Percentiles rank a stretch among this genome's conserved stretches.
Conservation (phyloP, 225 moss, liverwort and hornwort genomes). For the Asterella californica region DNA sequence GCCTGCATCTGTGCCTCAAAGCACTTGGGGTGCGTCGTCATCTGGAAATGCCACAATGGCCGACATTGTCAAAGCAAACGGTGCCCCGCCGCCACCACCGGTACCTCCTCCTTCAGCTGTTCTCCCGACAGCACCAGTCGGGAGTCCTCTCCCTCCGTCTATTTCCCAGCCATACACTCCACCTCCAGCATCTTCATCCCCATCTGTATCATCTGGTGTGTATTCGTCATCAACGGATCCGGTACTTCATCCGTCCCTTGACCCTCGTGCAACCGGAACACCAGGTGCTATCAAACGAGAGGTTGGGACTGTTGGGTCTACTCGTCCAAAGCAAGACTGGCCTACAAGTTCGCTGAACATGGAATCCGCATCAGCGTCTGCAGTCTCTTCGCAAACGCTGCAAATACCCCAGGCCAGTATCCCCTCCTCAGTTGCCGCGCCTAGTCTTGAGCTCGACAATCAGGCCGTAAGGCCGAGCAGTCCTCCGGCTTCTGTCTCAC, state of each 20-base stretch:
- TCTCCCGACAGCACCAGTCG: slow-evolving; percentile 28
- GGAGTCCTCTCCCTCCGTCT: slow-evolving; percentile 29
- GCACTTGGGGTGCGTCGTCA: slow-evolving; percentile 37
- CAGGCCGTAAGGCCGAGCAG: slow-evolving; percentile 36
- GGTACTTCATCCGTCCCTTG: slow-evolving; percentile 57
- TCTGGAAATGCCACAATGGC: slow-evolving; percentile 56
- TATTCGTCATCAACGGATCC: slow-evolving; percentile 57
- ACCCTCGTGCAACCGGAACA: slow-evolving; percentile 48
- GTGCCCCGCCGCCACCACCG: slow-evolving; percentile 29
- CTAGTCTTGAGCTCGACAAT: slow-evolving; percentile 44
- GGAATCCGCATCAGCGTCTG: slow-evolving; percentile 41
- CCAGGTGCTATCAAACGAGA: slow-evolving; percentile 62
- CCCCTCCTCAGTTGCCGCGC: slow-evolving; percentile 24
- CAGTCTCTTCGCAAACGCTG: slow-evolving; percentile 27
- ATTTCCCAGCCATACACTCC: slow-evolving; percentile 29
- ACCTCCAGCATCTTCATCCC: slow-evolving; percentile 16
- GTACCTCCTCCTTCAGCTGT: slow-evolving; percentile 20
- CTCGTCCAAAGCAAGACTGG: slow-evolving; percentile 65
- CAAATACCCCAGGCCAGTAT: slow-evolving; percentile 32
- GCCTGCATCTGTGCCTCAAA: slow-evolving; percentile 32
- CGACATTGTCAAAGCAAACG: slow-evolving; percentile 53
- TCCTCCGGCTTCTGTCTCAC: slow-evolving; percentile 35
- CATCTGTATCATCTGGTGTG: slow-evolving; percentile 45
- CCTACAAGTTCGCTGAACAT: slow-evolving; percentile 37
- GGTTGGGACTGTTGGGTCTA: slow-evolving; percentile 67